A percentile compares a stretch with the other conserved stretches of the same genome.
Evolutionary conservation across 1,284 basidiomycete species (phyloP).

Genomic region (Melampsora occidentalis): DNA sequence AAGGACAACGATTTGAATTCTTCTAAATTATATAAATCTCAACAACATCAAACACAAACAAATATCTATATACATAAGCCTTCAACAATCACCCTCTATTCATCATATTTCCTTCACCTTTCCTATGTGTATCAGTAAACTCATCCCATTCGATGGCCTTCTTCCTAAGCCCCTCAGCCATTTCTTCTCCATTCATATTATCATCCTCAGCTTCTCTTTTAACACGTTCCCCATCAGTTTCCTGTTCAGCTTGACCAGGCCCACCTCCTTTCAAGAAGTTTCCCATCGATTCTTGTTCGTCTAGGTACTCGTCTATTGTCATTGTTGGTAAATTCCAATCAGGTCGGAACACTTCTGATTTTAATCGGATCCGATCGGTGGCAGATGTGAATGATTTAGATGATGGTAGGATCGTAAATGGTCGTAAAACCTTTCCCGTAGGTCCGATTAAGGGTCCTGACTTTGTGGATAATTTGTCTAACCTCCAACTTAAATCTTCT

Average conservation of each 20-base stretch:
- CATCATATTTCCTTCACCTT: slow-evolving; percentile 44
- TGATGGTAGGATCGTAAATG: slow-evolving; percentile 85
- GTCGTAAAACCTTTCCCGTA: slow-evolving; percentile 59
- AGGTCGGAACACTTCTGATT: slow-evolving; percentile 77
- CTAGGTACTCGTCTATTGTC: slow-evolving; percentile 92
- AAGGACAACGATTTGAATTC: too few species aligned
- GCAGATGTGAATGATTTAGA: slow-evolving; percentile 50
- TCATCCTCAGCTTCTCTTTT: slow-evolving; percentile 36
- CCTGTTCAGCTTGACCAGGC: slow-evolving; percentile 12
- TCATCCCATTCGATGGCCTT: slow-evolving; percentile 43
- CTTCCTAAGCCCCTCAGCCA: slow-evolving; percentile 18
- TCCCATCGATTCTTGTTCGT: slow-evolving; percentile 75
- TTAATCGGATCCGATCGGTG: slow-evolving; percentile 63
- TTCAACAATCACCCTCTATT: slow-evolving; percentile 32
- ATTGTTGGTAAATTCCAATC: slow-evolving; percentile 88
- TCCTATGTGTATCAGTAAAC: slow-evolving; percentile 39
- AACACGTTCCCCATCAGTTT: slow-evolving; percentile 16
- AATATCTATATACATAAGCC: not conserved
- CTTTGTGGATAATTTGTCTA: slow-evolving; percentile 60
- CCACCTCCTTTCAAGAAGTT: slow-evolving; percentile 84
- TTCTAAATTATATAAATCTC: too few species aligned
- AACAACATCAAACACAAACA: too few species aligned
- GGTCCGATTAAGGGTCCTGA: slow-evolving; percentile 44
- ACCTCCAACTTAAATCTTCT: slow-evolving; percentile 68
- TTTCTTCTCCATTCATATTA: slow-evolving; percentile 30